Conservation (phyloP, 2,329 filamentous ascomycete genomes). For the Diaporthe capsici region DNA sequence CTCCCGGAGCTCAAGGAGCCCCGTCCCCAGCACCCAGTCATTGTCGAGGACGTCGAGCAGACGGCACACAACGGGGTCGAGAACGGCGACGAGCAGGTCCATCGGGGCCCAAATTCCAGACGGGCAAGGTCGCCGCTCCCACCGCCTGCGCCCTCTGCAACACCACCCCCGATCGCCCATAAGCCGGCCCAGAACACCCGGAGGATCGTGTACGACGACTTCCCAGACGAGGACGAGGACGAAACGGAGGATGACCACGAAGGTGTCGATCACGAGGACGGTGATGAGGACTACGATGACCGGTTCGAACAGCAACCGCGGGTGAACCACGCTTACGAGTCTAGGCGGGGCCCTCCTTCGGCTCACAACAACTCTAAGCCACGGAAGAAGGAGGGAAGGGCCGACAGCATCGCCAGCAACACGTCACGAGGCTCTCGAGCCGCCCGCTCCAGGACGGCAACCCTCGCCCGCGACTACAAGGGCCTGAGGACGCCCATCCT, state of each 20-base stretch:
- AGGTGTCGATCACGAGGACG: background rate
- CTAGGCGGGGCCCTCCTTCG: background rate
- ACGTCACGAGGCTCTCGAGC: conserved; percentile 7
- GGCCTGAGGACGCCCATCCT: conserved; percentile 35
- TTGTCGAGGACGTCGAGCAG: conserved; percentile 29
- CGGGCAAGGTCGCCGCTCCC: background rate
- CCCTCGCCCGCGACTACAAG: conserved; percentile 14
- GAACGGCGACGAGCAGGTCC: background rate
- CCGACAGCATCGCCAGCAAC: conserved; percentile 32
- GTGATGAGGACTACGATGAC: conserved; percentile 17
- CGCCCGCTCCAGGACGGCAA: conserved; percentile 19
- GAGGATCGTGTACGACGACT: conserved; percentile 33
- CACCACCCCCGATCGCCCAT: conserved; percentile 33
- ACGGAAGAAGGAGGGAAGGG: conserved; percentile 16
- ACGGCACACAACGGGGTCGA: background rate
- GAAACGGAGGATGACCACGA: background rate
- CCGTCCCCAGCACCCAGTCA: conserved; percentile 21
- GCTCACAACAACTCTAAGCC: conserved; percentile 19
- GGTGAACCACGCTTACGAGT: background rate
- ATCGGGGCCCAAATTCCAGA: background rate
- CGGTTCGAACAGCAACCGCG: background rate
- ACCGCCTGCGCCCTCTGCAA: conserved; percentile 23
- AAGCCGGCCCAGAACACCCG: conserved; percentile 24
- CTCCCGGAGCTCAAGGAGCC: conserved; percentile 21
- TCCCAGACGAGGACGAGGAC: conserved; percentile 16